Evolutionary conservation across 1,284 basidiomycete genomes (phyloP), one percentile per base, ranked within the genome.

Genomic region (Trichosporon coremiiforme): DNA sequence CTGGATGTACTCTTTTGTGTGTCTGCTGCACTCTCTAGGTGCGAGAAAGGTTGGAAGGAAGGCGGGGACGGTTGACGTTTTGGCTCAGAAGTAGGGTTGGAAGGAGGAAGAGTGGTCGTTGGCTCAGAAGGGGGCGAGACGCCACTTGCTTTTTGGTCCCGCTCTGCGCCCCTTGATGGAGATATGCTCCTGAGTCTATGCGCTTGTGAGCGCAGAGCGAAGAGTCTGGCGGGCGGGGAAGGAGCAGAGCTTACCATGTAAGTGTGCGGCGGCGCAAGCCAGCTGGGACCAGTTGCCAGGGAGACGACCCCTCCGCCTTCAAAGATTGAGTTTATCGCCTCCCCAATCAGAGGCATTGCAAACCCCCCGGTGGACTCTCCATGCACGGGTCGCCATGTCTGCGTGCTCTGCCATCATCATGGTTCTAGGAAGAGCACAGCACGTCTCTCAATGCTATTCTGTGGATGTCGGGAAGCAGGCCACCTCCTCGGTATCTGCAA

Each of bases 1-100:
- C 57, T 62, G 57, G 57, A 62, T 62, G 57, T 62, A 62, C 41
- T 62, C 57, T 62, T 62, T 62, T 62, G 57, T 15, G 4, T 12
- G 15, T 17, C 13, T 62, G 15, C 29, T 33, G 4, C 31, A 29
- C 57, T n/a, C 15, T 17, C 8, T 0, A 17, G 31, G 15, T n/a
- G 25, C 31, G 57, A 20, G 57, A 35, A 62, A 15, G 31, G 29
- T 29, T 62, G 57, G 57, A 62, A 33, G 31, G 9, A 53, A 10
- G 50, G 50, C 20, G 17, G 50, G 50, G 50, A 53, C 22, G 50
- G 50, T 53, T n/a, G 29, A n/a, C 17, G 31, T 33, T 35, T 7
- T 62, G 29, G 33, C 31, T 62, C 8, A 17, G 17, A 13, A 20
- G 29, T 13, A 13, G n/a, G 47, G 20, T 50, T 17, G 47, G 15